Percentiles rank a stretch among this genome's conserved stretches.
These are phyloP conservation scores for Phytophthora sp. DNA, from an alignment of 352 stramenopile genomes.

Conservation along the genomic window DNA sequence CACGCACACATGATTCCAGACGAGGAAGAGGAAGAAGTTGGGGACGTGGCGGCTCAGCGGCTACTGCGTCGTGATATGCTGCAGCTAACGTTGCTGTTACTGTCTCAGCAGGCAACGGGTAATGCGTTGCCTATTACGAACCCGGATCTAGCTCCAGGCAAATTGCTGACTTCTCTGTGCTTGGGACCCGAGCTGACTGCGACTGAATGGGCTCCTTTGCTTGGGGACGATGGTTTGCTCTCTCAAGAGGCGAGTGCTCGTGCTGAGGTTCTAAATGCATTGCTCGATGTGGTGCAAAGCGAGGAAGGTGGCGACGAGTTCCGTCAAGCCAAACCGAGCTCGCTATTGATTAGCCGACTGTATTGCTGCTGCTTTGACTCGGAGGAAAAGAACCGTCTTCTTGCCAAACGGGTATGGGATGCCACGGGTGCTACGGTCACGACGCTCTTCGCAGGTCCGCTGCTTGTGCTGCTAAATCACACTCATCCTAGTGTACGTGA, in stretches of 20 bases:
- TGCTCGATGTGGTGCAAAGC: constrained; percentile 63
- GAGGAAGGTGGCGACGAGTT: constrained; percentile 59
- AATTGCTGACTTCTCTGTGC: constrained; percentile 66
- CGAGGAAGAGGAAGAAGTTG: constrained; percentile 89
- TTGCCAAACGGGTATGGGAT: constrained; percentile 76
- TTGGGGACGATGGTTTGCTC: constrained; percentile 75
- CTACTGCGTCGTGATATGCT: constrained; percentile 81
- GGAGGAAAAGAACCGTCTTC: constrained; percentile 57
- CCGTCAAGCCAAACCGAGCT: constrained; percentile 44
- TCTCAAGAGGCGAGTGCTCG: constrained; percentile 64
- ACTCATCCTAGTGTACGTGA: constrained; percentile 74
- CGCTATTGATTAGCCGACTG: constrained; percentile 62
- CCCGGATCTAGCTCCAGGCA: constrained; percentile 55
- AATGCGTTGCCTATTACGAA: constrained; percentile 71
- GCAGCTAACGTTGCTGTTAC: constrained; percentile 65
- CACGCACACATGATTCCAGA: constrained; percentile 88
- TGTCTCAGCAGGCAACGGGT: constrained; percentile 59
- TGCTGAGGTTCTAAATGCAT: constrained; percentile 60
- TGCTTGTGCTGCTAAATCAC: constrained; percentile 84
- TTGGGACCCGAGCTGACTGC: constrained; percentile 59
- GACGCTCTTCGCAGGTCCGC: constrained; percentile 61
- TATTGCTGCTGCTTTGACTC: constrained; percentile 75
- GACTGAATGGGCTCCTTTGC: constrained; percentile 69
- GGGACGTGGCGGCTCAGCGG: constrained; percentile 75
- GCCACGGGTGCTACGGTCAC: constrained; percentile 52